A percentile compares a stretch with the other conserved stretches of the same genome.
These are phyloP conservation scores for Arthrobotrys iridis DNA, from an alignment of 2,329 filamentous ascomycete genomes.

Conservation along the genomic window DNA sequence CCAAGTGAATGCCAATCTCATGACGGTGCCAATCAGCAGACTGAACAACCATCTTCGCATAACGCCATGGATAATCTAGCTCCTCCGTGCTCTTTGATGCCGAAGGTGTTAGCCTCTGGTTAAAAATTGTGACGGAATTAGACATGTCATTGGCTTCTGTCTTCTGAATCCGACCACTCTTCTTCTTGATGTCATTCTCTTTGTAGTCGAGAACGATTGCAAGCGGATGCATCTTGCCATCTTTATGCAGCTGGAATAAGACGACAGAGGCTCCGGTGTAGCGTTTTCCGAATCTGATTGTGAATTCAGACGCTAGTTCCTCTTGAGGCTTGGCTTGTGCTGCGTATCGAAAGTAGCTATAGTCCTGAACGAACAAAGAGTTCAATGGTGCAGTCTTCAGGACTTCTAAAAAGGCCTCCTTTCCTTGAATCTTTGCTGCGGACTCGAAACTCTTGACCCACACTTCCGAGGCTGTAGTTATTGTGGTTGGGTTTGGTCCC, in stretches of 20 bases:
- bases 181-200: conserved; percentile 59
- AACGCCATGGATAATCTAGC: conserved; percentile 67
- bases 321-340: not conserved
- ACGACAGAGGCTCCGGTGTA: conserved; percentile 63
- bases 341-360: conserved; percentile 57
- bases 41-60: conserved; percentile 66
- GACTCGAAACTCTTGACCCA: conserved; percentile 56
- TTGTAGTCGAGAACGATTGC: conserved; percentile 66
- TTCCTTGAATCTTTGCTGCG: conserved; percentile 41
- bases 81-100: conserved; percentile 59
- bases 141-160: conserved; percentile 46
- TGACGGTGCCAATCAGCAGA: conserved; percentile 66
- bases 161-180: not conserved
- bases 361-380: conserved; percentile 58
- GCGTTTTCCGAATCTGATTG: conserved; percentile 55
- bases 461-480: conserved; percentile 44
- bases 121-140: conserved; percentile 66
- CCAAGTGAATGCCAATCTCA: conserved; percentile 65
- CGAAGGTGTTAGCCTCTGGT: conserved; percentile 61
- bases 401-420: conserved; percentile 37
- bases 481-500: conserved; percentile 60
- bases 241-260: conserved; percentile 62
- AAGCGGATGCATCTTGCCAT: conserved; percentile 65
- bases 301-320: not conserved
- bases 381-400: conserved; percentile 34